Conservation (phyloP, 2,329 filamentous ascomycete species). For the Nemania diffusa region DNA sequence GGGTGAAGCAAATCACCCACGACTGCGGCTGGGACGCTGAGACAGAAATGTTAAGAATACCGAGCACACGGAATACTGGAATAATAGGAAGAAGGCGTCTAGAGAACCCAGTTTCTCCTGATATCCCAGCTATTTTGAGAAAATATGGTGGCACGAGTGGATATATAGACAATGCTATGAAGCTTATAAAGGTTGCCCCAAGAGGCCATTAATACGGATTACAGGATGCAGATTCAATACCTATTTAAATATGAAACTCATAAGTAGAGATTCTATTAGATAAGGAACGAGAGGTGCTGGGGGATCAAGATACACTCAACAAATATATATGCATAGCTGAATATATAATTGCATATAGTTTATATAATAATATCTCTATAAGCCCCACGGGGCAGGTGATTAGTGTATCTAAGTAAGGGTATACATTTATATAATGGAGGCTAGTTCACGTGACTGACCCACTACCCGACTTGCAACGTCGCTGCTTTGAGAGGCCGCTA, state of each 20-base stretch:
- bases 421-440: too few species aligned
- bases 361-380: not conserved
- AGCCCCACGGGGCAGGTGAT: too few species aligned
- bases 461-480: conserved; percentile 45
- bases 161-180: conserved; percentile 68
- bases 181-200: conserved; percentile 64
- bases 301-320: too few species aligned
- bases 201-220: conserved; percentile 52
- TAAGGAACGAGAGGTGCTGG: not conserved
- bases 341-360: not conserved
- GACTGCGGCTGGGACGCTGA: conserved; percentile 82
- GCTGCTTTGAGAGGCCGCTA: conserved; percentile 41
- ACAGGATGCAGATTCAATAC: conserved; percentile 1
- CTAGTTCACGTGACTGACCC: conserved; percentile 34
- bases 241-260: too few species aligned
- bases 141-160: conserved; percentile 67
- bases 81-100: conserved; percentile 73
- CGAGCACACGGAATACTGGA: conserved; percentile 87
- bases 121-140: conserved; percentile 58
- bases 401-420: too few species aligned
- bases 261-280: not conserved
- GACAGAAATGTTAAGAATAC: conserved; percentile 88
- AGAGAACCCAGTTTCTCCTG: conserved; percentile 46
- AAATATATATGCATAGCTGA: too few species aligned
- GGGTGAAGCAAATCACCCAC: conserved; percentile 74